Percentiles rank a stretch among this genome's conserved stretches.
Evolutionary conservation across 805 yeast species (phyloP).

Genomic region (Pichia deserticola): DNA sequence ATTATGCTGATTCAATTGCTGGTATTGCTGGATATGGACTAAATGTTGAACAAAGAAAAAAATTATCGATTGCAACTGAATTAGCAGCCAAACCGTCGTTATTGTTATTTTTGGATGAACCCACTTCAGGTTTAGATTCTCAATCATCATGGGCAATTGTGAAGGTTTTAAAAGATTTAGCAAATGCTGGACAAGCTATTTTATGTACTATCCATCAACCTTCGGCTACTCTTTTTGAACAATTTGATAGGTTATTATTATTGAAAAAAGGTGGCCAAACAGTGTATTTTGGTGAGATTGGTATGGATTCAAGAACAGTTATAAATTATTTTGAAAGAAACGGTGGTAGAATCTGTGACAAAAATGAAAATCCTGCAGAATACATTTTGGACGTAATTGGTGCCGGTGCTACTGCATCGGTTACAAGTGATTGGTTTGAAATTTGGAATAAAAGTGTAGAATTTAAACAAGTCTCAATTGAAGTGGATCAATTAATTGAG

Average conservation of each 20-base stretch:
- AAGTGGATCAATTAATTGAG: slow-evolving; percentile 25
- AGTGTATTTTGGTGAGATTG: slow-evolving; percentile 49
- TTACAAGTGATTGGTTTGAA: slow-evolving; percentile 54
- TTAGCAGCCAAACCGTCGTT: slow-evolving; percentile 48
- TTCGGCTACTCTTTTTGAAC: slow-evolving; percentile 38
- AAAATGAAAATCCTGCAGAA: slow-evolving; percentile 66
- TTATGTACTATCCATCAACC: slow-evolving; percentile 52
- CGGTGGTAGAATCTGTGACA: slow-evolving; percentile 61
- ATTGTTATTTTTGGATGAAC: slow-evolving; percentile 50
- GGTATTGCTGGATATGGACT: slow-evolving; percentile 42
- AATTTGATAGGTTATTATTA: slow-evolving; percentile 34
- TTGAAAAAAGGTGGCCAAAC: slow-evolving; percentile 47
- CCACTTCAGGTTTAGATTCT: slow-evolving; percentile 54
- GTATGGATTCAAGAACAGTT: slow-evolving; percentile 35
- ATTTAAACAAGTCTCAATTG: slow-evolving; percentile 20
- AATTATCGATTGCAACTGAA: slow-evolving; percentile 49
- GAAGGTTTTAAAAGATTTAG: slow-evolving; percentile 41
- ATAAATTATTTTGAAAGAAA: slow-evolving; percentile 40
- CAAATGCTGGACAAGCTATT: slow-evolving; percentile 47
- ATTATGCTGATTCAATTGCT: slow-evolving; percentile 44
- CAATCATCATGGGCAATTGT: slow-evolving; percentile 55
- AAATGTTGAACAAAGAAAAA: slow-evolving; percentile 48
- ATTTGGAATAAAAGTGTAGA: slow-evolving; percentile 42
- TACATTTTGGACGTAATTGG: slow-evolving; percentile 69
- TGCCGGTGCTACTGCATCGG: slow-evolving; percentile 69